A percentile compares a stretch with the other conserved stretches of the same genome.
Conservation (phyloP, 148 eudicot species). For the Cornus suecica region DNA sequence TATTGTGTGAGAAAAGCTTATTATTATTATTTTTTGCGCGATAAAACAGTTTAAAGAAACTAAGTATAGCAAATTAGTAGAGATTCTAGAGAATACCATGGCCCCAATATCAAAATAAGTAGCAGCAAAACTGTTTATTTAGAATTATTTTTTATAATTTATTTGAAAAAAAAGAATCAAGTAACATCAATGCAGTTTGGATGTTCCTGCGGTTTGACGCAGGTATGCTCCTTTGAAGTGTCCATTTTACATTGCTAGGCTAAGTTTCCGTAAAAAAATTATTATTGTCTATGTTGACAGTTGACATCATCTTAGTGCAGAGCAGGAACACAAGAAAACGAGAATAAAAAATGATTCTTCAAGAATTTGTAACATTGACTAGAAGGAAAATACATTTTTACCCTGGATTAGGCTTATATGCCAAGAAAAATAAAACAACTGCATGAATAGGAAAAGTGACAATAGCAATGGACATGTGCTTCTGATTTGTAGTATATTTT, state of each 20-base stretch:
- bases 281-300: neutral
- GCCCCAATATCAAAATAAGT: too few relatives aligned
- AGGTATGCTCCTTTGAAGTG: neutral
- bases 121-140: too few relatives aligned
- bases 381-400: neutral
- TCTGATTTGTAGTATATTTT: neutral
- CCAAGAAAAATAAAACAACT: neutral
- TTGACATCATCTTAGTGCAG: neutral
- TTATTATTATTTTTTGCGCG: too few relatives aligned
- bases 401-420: neutral
- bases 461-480: neutral
- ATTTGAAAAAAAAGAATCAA: too few relatives aligned
- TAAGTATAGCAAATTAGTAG: too few relatives aligned
- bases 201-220: neutral
- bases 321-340: neutral
- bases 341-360: too few relatives aligned
- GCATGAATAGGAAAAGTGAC: neutral
- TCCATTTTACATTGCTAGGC: neutral
- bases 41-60: too few relatives aligned
- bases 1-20: too few relatives aligned
- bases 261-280: too few relatives aligned
- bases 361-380: neutral
- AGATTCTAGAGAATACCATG: too few relatives aligned
- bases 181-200: neutral
- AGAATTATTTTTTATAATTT: too few relatives aligned